Conservation (phyloP, 306 rosid genomes). For the Coriaria nepalensis region DNA sequence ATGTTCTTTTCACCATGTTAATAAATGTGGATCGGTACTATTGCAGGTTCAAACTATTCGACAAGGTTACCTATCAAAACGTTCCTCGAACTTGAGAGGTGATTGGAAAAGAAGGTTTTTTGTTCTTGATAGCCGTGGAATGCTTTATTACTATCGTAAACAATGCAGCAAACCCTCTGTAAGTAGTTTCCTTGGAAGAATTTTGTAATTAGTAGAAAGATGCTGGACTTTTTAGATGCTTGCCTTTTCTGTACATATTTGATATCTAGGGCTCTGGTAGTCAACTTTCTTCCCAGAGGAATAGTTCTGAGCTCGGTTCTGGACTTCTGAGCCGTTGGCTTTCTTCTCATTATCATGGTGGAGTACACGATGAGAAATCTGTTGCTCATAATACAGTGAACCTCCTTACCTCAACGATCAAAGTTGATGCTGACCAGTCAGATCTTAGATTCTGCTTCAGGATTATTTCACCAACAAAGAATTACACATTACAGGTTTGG, state of each 20-base stretch:
- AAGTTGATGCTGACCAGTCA: slow-evolving; percentile 98
- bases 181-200: slow-evolving; percentile 27
- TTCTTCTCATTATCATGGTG: slow-evolving; percentile 94
- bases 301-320: slow-evolving; percentile 98
- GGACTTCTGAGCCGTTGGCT: slow-evolving; percentile 97
- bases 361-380: slow-evolving; percentile 98
- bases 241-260: slow-evolving; percentile 16
- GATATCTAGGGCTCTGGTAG: slow-evolving; percentile 55
- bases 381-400: slow-evolving; percentile 98
- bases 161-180: slow-evolving; percentile 89
- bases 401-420: slow-evolving; percentile 94
- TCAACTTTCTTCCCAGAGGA: slow-evolving; percentile 86
- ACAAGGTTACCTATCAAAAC: slow-evolving; percentile 99
- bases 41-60: slow-evolving; percentile 95
- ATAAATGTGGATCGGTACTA: slow-evolving; percentile 1
- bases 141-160: slow-evolving; percentile 95
- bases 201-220: slow-evolving; percentile 7
- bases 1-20: slow-evolving; percentile 6
- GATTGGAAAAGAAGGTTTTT: slow-evolving; percentile 99
- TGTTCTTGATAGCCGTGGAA: slow-evolving; percentile 97
- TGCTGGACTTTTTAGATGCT: slow-evolving; percentile 8
- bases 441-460: slow-evolving; percentile 97
- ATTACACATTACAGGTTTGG: slow-evolving; percentile 90
- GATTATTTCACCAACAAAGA: slow-evolving; percentile 96
- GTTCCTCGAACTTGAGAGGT: slow-evolving; percentile 91